These are phyloP conservation scores for Boletus pseudo-olivaceus DNA, from an alignment of 768 basidiomycete species.

Conservation along the genomic window DNA sequence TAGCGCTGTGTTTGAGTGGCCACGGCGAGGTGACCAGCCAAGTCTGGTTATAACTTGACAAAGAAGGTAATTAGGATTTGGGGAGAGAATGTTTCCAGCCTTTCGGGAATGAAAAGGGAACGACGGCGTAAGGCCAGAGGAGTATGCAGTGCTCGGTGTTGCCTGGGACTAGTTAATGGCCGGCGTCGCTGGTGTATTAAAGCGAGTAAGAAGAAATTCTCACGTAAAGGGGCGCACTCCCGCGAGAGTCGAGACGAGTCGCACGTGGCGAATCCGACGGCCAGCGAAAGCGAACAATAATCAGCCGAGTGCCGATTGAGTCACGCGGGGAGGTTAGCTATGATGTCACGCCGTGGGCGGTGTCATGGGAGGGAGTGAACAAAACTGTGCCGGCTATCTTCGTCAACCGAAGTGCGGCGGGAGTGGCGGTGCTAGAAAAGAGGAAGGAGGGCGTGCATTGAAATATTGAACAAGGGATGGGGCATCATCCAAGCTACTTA, in stretches of 20 bases:
- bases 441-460: background rate
- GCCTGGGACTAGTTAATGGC: background rate
- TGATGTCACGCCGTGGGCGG: background rate
- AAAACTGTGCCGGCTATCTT: constrained; percentile 3
- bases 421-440: background rate
- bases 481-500: background rate
- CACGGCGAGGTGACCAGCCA: background rate
- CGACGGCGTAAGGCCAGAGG: background rate
- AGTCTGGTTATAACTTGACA: background rate
- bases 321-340: no score
- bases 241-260: background rate
- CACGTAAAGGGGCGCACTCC: background rate
- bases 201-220: background rate
- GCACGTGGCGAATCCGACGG: background rate
- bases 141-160: background rate
- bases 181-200: background rate
- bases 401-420: background rate
- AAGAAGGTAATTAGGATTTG: background rate
- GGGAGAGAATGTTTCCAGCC: no score
- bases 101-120: no score
- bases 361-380: background rate
- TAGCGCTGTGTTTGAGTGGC: background rate
- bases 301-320: background rate
- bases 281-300: background rate
- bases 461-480: no score